Evolutionary conservation across 2,329 filamentous ascomycete species (phyloP).

Genomic region (Alternaria brassicae): DNA sequence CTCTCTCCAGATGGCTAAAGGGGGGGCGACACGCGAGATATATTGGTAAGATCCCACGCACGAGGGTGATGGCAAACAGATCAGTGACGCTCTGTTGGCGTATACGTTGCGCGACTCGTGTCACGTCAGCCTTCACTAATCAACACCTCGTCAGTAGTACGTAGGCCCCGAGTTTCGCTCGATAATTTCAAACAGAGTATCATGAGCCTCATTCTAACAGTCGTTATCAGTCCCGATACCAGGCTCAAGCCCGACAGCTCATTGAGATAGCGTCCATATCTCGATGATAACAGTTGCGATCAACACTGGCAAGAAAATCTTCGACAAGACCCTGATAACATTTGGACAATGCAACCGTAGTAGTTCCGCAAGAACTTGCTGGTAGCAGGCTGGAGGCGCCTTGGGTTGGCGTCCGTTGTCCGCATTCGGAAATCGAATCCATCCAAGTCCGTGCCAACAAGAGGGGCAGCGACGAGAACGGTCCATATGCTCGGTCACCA

Average conservation of each 20-base stretch:
- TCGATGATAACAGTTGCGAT: constrained; percentile 4
- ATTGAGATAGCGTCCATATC: constrained; percentile 13
- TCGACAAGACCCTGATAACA: constrained; percentile 27
- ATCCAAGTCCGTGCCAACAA: constrained; percentile 36
- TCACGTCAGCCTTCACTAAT: background rate
- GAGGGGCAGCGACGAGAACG: constrained; percentile 36
- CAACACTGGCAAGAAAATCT: constrained; percentile 4
- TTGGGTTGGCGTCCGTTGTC: constrained; percentile 33
- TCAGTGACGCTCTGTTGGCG: constrained; percentile 6
- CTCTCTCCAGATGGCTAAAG: constrained; percentile 8
- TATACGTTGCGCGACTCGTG: background rate
- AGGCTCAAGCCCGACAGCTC: background rate
- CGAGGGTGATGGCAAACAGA: background rate
- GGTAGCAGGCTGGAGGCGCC: constrained; percentile 27
- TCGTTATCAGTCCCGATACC: constrained; percentile 1
- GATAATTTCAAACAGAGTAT: background rate
- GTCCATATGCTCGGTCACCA: constrained; percentile 31
- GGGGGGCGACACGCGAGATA: constrained; percentile 12
- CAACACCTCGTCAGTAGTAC: background rate
- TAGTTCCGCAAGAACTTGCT: constrained; percentile 19
- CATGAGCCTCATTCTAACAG: background rate
- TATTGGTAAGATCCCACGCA: constrained; percentile 1
- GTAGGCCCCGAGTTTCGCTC: background rate
- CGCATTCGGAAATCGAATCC: constrained; percentile 41
- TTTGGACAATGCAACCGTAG: constrained; percentile 17